Evolutionary conservation across 2,329 filamentous ascomycete species (phyloP).

Genomic region (Xylariaceae sp.): DNA sequence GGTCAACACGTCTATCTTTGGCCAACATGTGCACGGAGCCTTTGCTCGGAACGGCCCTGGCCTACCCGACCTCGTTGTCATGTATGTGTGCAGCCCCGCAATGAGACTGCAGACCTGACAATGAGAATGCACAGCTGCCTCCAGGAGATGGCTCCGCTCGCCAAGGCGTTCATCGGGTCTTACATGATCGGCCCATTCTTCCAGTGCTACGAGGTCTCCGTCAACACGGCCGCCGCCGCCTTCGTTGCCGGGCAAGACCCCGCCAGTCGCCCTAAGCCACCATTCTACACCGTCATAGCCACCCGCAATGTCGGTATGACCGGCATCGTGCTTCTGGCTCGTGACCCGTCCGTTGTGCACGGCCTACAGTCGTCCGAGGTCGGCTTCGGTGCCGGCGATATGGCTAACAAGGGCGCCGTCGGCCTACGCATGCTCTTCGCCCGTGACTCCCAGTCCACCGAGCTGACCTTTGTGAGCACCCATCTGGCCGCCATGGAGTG

Average conservation of each 20-base stretch:
- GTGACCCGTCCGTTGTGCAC: conserved; percentile 55
- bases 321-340: conserved; percentile 78
- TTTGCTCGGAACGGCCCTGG: conserved; percentile 47
- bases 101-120: not conserved
- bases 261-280: conserved; percentile 18
- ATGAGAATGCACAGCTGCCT: conserved; percentile 55
- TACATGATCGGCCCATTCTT: conserved; percentile 76
- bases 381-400: conserved; percentile 78
- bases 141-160: conserved; percentile 85
- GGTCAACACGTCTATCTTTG: conserved; percentile 67
- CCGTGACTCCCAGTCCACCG: conserved; percentile 44
- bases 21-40: conserved; percentile 61
- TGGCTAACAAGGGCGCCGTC: conserved; percentile 95
- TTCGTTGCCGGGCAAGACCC: conserved; percentile 23
- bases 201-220: conserved; percentile 63
- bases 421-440: conserved; percentile 66
- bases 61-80: conserved; percentile 52
- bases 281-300: conserved; percentile 65
- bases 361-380: conserved; percentile 74
- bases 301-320: conserved; percentile 84
- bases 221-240: conserved; percentile 62
- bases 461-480: conserved; percentile 81
- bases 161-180: conserved; percentile 80
- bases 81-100: conserved; percentile 43
- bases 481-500: conserved; percentile 88